Evolutionary conservation across 2,329 filamentous ascomycete genomes (phyloP).

Genomic region (Basipetospora sp.): DNA sequence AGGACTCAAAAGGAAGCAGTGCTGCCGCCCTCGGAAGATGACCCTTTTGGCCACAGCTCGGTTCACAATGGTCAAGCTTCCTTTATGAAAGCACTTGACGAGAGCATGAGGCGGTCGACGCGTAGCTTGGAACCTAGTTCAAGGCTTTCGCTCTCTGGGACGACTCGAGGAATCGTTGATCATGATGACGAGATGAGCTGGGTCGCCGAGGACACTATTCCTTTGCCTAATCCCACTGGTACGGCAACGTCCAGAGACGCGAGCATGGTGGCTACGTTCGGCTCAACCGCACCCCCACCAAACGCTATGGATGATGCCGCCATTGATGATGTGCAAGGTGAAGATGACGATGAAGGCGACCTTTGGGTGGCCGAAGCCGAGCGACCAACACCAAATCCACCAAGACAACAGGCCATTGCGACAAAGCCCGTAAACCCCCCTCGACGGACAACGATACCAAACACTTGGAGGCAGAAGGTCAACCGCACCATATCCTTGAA

Average conservation of each 20-base stretch:
- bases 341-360: conserved; percentile 18
- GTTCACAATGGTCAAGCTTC: conserved; percentile 16
- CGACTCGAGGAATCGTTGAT: conserved; percentile 2
- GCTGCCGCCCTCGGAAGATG: conserved; percentile 10
- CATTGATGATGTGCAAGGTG: neutral
- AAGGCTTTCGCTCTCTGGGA: neutral
- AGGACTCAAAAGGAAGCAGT: too few relatives aligned
- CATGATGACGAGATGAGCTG: conserved; percentile 29
- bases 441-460: conserved; percentile 2
- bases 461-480: conserved; percentile 2
- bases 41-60: conserved; percentile 16
- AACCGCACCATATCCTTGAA: too few relatives aligned
- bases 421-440: neutral
- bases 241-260: conserved; percentile 3
- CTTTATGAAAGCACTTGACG: conserved; percentile 19
- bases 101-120: conserved; percentile 13
- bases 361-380: conserved; percentile 45
- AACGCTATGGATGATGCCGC: neutral
- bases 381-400: conserved; percentile 24
- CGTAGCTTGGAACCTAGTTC: neutral
- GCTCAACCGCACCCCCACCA: conserved; percentile 5
- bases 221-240: neutral
- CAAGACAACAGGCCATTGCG: conserved; percentile 1
- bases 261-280: conserved; percentile 7
- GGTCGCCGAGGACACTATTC: conserved; percentile 17